Evolutionary conservation across 2,329 filamentous ascomycete genomes (phyloP), one percentile per base, ranked within the genome.

Genomic region (Plenodomus tracheiphilus): DNA sequence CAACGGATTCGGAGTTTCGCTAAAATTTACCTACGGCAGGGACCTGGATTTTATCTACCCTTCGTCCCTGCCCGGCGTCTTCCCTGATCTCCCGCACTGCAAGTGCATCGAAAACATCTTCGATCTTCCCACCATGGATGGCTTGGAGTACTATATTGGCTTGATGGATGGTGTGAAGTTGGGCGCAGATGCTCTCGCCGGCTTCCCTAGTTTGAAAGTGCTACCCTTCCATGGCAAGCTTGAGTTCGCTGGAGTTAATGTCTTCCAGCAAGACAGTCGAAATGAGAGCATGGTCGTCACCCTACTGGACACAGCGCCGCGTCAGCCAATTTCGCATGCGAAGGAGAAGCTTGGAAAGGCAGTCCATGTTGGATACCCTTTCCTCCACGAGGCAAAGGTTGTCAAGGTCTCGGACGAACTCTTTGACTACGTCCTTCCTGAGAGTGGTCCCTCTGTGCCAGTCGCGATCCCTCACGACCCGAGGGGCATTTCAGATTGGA

Each of bases 221-320:
- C 76, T 99, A 35, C 88, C 91, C 0, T 92, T 94, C 70, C 86
- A 85, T 51, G 94, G 90, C 2, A 82, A 85, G 47, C 79, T 97
- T 40, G 89, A 86, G 8, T 96, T 91, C 71, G 89, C 96, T 59
- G 91, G 91, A 2, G 89, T 99, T 53, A 94, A 87, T 55, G 91
- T 99, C 28, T 99, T 99, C 77, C 91, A 96, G 68, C 86, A 93
- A 61, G 94, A 97, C 61, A 97, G 92, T 69, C 87, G 91, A 41
- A 97, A 97, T 66, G 92, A 97, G 72, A 99, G 93, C 72, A 92
- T 97, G 85, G 84, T 97, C 19, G 82, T 97, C 47, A 96, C 90
- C 2, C 78, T 99, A 41, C 80, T 86, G 25, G 87, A 90, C 32
- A 84, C 89, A 0, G 90, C 92, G 55, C 75, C 77, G 49, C 85